Evolutionary conservation across 169 alveolate species (phyloP).

Genomic region (Besnoitia besnoiti): DNA sequence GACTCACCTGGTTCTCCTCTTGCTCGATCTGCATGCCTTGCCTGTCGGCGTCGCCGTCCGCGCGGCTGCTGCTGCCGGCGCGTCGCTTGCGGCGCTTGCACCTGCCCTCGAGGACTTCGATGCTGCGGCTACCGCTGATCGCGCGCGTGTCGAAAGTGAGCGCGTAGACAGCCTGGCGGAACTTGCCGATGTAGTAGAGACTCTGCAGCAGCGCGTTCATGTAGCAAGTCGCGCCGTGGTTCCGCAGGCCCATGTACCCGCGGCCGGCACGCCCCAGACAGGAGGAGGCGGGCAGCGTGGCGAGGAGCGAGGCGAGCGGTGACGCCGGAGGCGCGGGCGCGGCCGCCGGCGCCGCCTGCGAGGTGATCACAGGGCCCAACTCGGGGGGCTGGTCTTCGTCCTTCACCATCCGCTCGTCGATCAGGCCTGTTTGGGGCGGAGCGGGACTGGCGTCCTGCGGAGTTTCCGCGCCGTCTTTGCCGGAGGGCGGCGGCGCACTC

Average conservation of each 20-base stretch:
- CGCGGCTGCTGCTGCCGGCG: neutral
- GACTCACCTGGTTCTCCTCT: neutral
- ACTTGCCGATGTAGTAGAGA: slow-evolving; percentile 95
- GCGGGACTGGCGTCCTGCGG: neutral
- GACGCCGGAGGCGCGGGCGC: neutral
- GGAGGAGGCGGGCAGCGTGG: slow-evolving; percentile 17
- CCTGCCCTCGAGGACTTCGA: slow-evolving; percentile 47
- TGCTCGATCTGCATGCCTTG: neutral
- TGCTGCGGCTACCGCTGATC: slow-evolving; percentile 53
- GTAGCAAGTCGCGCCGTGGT: slow-evolving; percentile 98
- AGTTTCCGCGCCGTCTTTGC: neutral
- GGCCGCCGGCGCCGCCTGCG: neutral
- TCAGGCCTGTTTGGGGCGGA: neutral
- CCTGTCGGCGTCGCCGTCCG: neutral
- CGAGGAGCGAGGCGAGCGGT: neutral
- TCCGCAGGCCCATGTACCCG: slow-evolving; percentile 95
- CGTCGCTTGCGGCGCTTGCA: slow-evolving; percentile 45
- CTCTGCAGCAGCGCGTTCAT: slow-evolving; percentile 98
- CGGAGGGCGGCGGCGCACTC: slow-evolving; percentile 3
- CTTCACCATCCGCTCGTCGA: neutral
- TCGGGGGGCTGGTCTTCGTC: neutral
- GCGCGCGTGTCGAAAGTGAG: slow-evolving; percentile 75
- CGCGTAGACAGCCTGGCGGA: slow-evolving; percentile 92
- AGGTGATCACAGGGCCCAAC: neutral
- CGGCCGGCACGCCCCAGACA: slow-evolving; percentile 79